Conservation (phyloP, 768 basidiomycete species). For the Mycena belliarum region DNA sequence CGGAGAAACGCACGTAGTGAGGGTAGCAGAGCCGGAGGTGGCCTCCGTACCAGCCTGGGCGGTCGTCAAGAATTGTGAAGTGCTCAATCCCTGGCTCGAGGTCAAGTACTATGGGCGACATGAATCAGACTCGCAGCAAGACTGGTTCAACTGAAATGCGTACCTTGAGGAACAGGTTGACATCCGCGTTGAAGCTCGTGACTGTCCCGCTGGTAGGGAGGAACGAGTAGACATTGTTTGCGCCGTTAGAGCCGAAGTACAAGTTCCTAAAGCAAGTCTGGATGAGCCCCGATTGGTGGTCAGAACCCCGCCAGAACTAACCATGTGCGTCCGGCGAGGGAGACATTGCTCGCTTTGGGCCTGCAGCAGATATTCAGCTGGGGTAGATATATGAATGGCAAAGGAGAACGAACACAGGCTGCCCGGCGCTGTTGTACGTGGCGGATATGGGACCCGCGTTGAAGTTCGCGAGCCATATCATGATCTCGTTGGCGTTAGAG, state of each 20-base stretch:
- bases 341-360: conserved; percentile 45
- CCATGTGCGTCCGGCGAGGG: conserved; percentile 51
- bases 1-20: conserved; percentile 53
- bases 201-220: conserved; percentile 39
- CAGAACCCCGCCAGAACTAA: conserved; percentile 13
- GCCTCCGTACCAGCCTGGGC: conserved; percentile 67
- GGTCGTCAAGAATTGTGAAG: conserved; percentile 58
- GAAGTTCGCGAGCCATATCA: conserved; percentile 67
- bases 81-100: conserved; percentile 40
- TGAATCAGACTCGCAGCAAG: neutral
- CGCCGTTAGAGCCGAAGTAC: conserved; percentile 54
- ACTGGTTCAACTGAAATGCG: neutral
- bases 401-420: conserved; percentile 29
- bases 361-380: neutral
- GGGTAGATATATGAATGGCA: neutral
- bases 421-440: conserved; percentile 45
- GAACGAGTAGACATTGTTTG: conserved; percentile 56
- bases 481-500: conserved; percentile 50
- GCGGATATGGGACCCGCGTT: conserved; percentile 60
- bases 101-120: conserved; percentile 50
- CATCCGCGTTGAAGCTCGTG: conserved; percentile 53
- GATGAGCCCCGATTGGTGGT: neutral
- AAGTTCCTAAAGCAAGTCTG: conserved; percentile 51
- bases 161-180: conserved; percentile 55
- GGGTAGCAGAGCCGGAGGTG: conserved; percentile 53